Percentiles rank a stretch among this genome's conserved stretches.
These are phyloP conservation scores for Sicyos edulis DNA, from an alignment of 306 rosid genomes.

Conservation along the genomic window DNA sequence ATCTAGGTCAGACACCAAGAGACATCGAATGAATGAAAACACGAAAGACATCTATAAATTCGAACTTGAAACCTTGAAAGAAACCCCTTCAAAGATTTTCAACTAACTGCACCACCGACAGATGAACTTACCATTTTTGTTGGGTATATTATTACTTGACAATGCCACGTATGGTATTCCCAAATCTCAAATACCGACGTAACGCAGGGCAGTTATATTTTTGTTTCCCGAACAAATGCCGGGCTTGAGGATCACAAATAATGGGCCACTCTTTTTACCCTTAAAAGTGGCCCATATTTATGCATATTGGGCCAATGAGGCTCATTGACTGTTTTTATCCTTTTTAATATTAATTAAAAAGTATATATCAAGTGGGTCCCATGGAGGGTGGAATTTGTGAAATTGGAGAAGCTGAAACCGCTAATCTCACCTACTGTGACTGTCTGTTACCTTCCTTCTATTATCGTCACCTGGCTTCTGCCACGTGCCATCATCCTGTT, in stretches of 20 bases:
- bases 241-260: not conserved
- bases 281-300: not conserved
- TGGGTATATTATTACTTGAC: no score
- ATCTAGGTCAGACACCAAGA: no score
- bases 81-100: no score
- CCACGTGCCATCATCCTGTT: not conserved
- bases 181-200: not conserved
- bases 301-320: conserved; percentile 7
- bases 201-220: not conserved
- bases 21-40: no score
- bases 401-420: conserved; percentile 8
- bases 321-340: not conserved
- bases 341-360: no score
- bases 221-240: not conserved
- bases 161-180: no score
- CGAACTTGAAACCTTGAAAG: no score
- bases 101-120: no score
- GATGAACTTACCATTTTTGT: no score
- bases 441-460: conserved; percentile 4
- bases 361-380: not conserved
- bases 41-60: no score
- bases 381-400: not conserved
- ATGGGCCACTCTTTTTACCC: not conserved
- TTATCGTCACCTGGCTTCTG: not conserved
- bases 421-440: conserved; percentile 18